A percentile compares a stretch with the other conserved stretches of the same genome.
phyloP scores from a whole-genome alignment of 345 rosid species.

The Ceriops zippeliana region DNA sequence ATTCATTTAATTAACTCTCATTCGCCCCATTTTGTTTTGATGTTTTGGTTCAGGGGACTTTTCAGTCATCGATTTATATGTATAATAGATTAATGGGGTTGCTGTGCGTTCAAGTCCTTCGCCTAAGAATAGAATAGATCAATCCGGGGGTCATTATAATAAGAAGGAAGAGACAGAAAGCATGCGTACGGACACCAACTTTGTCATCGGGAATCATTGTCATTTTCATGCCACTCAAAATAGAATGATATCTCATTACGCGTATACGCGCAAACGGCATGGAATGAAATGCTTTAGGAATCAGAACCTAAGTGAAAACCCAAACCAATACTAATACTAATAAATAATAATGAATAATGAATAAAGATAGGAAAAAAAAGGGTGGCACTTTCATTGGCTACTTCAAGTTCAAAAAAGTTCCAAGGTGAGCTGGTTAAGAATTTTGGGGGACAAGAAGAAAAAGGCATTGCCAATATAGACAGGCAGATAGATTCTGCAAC shows the following conservation, averaged over 20 bases:
- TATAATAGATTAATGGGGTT: too few relatives aligned
- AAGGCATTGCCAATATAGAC: neutral
- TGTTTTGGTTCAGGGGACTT: too few relatives aligned
- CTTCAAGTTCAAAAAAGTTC: neutral
- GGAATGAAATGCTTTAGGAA: neutral
- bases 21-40: too few relatives aligned
- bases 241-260: slow-evolving; percentile 16
- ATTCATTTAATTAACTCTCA: too few relatives aligned
- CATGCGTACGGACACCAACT: neutral
- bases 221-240: slow-evolving; percentile 9
- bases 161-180: neutral
- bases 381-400: neutral
- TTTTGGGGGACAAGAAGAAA: neutral
- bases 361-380: too few relatives aligned
- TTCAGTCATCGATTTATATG: too few relatives aligned
- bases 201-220: slow-evolving; percentile 5
- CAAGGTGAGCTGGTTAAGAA: neutral
- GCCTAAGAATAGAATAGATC: too few relatives aligned
- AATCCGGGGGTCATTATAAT: neutral
- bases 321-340: too few relatives aligned
- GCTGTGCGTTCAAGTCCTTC: too few relatives aligned
- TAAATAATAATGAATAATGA: neutral
- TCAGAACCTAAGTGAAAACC: slow-evolving; percentile 2
- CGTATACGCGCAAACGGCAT: slow-evolving; percentile 4
- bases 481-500: slow-evolving; percentile 2